These are phyloP conservation scores for Entomophthora muscae DNA, from an alignment of 371 early-diverging fungal species.

Conservation along the genomic window DNA sequence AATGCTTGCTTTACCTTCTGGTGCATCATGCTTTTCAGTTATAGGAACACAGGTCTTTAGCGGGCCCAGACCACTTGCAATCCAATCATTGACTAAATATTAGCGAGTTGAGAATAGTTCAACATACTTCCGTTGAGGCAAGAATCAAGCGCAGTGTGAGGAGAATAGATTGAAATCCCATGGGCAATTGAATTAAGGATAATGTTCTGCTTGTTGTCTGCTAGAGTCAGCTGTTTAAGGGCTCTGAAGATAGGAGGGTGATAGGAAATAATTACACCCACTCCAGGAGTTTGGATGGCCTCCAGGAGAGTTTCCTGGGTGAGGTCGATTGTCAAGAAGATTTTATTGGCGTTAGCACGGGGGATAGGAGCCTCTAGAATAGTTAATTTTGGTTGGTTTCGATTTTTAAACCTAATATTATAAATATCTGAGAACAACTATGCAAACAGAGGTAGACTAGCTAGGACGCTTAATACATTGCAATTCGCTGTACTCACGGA, in stretches of 20 bases:
- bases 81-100: conserved; percentile 62
- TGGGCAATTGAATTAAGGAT: conserved; percentile 64
- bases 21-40: conserved; percentile 29
- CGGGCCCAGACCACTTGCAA: conserved; percentile 41
- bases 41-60: conserved; percentile 26
- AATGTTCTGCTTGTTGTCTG: conserved; percentile 62
- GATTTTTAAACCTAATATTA: neutral
- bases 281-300: conserved; percentile 53
- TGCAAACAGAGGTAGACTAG: no score
- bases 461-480: no score
- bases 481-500: no score
- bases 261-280: conserved; percentile 86
- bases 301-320: conserved; percentile 80
- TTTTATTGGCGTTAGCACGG: conserved; percentile 14
- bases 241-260: conserved; percentile 91
- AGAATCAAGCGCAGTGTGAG: conserved; percentile 92
- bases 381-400: conserved; percentile 4
- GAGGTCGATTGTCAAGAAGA: conserved; percentile 91
- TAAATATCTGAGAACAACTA: no score
- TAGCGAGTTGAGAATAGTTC: neutral
- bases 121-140: conserved; percentile 51
- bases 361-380: conserved; percentile 10
- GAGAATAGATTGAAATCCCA: conserved; percentile 86
- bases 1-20: conserved; percentile 20
- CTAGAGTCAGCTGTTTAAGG: conserved; percentile 60